Conservation (phyloP, 305 asterid species). For the Monarda citriodora region DNA sequence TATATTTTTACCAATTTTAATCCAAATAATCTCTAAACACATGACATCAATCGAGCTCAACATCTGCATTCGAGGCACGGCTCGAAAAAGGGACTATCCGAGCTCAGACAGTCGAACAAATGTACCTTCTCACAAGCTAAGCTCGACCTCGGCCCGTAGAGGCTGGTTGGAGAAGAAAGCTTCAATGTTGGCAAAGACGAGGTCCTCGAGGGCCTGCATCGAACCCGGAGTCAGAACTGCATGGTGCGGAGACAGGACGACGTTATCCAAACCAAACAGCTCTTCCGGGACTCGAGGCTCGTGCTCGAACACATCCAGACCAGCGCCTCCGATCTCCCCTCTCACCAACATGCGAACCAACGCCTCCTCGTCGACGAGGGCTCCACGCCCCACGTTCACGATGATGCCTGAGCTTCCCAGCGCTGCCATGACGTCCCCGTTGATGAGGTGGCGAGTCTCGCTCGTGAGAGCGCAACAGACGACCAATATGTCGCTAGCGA, state of each 20-base stretch:
- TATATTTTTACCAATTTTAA: too few species aligned
- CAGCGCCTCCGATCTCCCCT: slow-evolving; percentile 72
- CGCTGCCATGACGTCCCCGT: slow-evolving; percentile 40
- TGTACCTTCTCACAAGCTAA: too few species aligned
- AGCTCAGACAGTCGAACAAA: too few species aligned
- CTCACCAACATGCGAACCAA: slow-evolving; percentile 48
- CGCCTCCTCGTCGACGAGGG: slow-evolving; percentile 53
- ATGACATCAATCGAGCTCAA: too few species aligned
- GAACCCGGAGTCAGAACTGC: slow-evolving; percentile 44
- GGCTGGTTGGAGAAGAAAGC: slow-evolving; percentile 51
- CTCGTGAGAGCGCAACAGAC: slow-evolving; percentile 50
- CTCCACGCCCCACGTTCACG: slow-evolving; percentile 63
- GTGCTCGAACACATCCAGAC: slow-evolving; percentile 72
- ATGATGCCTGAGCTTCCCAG: slow-evolving; percentile 54
- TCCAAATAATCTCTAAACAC: too few species aligned
- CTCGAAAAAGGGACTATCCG: too few species aligned
- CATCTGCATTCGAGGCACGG: too few species aligned
- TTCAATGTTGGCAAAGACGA: slow-evolving; percentile 37
- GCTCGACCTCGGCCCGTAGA: slow-evolving; percentile 25
- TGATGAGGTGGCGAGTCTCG: slow-evolving; percentile 52
- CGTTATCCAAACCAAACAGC: slow-evolving; percentile 49
- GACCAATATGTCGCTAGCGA: slow-evolving; percentile 39
- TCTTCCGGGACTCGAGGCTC: slow-evolving; percentile 63
- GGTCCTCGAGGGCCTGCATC: slow-evolving; percentile 23
- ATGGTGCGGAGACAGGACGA: slow-evolving; percentile 60